Conservation (phyloP, 108 stramenopile genomes). For the Nitzschia sp. region DNA sequence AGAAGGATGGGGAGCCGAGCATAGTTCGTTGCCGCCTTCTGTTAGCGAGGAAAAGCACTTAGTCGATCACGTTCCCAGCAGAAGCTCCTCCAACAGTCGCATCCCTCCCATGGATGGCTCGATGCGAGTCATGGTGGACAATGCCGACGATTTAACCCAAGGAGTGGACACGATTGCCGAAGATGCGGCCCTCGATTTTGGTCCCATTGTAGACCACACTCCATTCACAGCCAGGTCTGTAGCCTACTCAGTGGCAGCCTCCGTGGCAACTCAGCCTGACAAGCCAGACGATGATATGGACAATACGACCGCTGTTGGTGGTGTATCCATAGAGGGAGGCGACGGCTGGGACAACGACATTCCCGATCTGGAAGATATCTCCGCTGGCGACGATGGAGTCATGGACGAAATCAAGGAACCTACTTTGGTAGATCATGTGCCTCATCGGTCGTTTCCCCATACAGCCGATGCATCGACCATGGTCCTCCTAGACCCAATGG, state of each 20-base stretch:
- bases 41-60: conserved; percentile 22
- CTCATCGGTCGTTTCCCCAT: neutral
- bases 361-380: conserved; percentile 27
- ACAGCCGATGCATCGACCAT: conserved; percentile 29
- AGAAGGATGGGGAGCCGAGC: conserved; percentile 11
- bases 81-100: neutral
- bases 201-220: conserved; percentile 49
- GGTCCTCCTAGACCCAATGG: conserved; percentile 25
- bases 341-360: conserved; percentile 30
- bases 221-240: conserved; percentile 18
- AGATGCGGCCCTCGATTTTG: conserved; percentile 25
- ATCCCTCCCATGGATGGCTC: conserved; percentile 20
- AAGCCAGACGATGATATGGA: conserved; percentile 23
- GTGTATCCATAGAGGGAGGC: neutral
- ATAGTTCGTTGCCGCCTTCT: neutral
- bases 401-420: neutral
- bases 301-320: conserved; percentile 16
- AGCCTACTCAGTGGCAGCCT: conserved; percentile 32
- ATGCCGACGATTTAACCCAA: conserved; percentile 21
- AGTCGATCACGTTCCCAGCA: conserved; percentile 31
- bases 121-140: conserved; percentile 29
- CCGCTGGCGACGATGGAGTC: conserved; percentile 7
- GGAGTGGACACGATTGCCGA: conserved; percentile 26
- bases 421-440: conserved; percentile 32
- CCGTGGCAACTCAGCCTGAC: conserved; percentile 13